Conservation (phyloP, 1,284 basidiomycete species). For the Rhodotorula mucilaginosa region DNA sequence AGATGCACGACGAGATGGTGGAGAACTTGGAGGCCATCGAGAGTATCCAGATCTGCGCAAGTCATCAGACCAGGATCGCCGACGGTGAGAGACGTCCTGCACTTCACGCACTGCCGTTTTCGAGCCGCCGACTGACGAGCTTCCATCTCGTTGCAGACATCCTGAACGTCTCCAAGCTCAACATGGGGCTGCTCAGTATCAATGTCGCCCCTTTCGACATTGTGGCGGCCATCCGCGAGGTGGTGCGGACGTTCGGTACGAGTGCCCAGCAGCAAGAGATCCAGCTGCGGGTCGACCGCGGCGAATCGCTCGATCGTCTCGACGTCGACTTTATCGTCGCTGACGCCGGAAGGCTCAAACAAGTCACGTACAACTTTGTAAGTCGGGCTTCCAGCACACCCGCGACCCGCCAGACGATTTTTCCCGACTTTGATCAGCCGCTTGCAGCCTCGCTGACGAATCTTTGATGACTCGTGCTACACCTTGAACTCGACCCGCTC, state of each 20-base stretch:
- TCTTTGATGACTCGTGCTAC: background rate
- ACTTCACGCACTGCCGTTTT: no score
- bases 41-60: constrained; percentile 42
- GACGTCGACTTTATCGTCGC: constrained; percentile 26
- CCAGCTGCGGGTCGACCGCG: constrained; percentile 19
- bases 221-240: constrained; percentile 26
- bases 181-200: constrained; percentile 38
- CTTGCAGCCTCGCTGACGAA: background rate
- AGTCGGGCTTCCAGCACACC: background rate
- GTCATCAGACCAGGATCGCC: constrained; percentile 42
- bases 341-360: constrained; percentile 39
- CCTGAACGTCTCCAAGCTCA: constrained; percentile 41
- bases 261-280: constrained; percentile 35
- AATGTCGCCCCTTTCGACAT: constrained; percentile 36
- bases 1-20: constrained; percentile 37
- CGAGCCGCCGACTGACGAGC: background rate
- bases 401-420: background rate
- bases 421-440: no score
- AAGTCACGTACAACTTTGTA: constrained; percentile 37
- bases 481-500: background rate
- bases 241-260: constrained; percentile 18
- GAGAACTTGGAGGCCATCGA: constrained; percentile 44
- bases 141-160: constrained; percentile 26
- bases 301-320: constrained; percentile 26
- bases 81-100: constrained; percentile 5